Percentiles rank a stretch among this genome's conserved stretches.
Evolutionary conservation across 805 yeast species (phyloP).

Genomic region (Wickerhamomyces sydowiorum): DNA sequence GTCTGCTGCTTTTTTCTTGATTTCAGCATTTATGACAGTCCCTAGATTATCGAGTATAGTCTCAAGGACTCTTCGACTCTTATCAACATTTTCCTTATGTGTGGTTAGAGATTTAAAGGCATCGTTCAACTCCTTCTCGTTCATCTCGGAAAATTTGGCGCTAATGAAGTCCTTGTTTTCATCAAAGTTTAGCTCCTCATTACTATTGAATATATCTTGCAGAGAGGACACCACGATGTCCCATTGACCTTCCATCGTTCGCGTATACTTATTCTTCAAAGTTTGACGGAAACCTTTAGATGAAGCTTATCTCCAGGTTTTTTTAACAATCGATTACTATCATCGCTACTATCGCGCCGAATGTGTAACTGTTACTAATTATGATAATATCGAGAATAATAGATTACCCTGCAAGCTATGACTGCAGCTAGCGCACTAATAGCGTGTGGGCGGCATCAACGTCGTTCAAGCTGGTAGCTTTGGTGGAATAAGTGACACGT

Average conservation of each 20-base stretch:
- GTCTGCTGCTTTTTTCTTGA: constrained; percentile 16
- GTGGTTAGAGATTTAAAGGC: constrained; percentile 37
- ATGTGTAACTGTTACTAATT: too few relatives aligned
- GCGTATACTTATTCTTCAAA: too few relatives aligned
- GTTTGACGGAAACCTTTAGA: too few relatives aligned
- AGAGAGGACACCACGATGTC: constrained; percentile 58
- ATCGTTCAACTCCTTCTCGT: constrained; percentile 33
- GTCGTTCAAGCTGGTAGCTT: too few relatives aligned
- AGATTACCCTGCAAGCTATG: too few relatives aligned
- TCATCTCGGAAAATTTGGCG: constrained; percentile 25
- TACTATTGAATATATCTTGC: constrained; percentile 62
- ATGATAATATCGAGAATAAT: too few relatives aligned
- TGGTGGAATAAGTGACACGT: too few relatives aligned
- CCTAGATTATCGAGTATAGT: constrained; percentile 41
- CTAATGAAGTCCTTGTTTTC: constrained; percentile 23
- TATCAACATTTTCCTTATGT: constrained; percentile 55
- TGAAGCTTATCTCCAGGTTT: too few relatives aligned
- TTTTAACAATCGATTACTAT: too few relatives aligned
- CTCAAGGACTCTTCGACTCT: constrained; percentile 37
- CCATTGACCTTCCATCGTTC: constrained; percentile 56
- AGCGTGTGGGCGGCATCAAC: too few relatives aligned
- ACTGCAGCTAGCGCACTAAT: too few relatives aligned
- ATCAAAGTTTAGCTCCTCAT: constrained; percentile 50
- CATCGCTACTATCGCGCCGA: too few relatives aligned
- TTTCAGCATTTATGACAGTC: constrained; percentile 30